Base-by-base conservation (phyloP, 2,329 filamentous ascomycete species). In the Sarocladium oryzae region DNA sequence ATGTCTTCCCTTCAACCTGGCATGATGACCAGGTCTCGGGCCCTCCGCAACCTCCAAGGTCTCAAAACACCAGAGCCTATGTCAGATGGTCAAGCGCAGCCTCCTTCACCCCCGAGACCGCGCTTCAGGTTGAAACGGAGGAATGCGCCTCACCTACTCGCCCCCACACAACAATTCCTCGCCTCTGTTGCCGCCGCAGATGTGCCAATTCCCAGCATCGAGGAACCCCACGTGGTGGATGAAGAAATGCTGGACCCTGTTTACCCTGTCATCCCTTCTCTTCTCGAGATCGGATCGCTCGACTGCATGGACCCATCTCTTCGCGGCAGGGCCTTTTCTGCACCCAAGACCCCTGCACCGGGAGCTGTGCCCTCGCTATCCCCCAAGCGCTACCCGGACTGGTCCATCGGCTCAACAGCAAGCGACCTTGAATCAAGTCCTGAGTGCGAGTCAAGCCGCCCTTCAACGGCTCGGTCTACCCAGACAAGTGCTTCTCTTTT, bases 111-210 rank as follows among this genome's bases (percentile, higher is more conserved):
- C 23, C 75, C 74, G 38, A 73, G 76, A 59, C 77, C 74, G 54
- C 76, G 76, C 50, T 69, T 82, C 57, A 74, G 71, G 56, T 64
- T 83, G 54, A 79, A 79, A 64, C 73, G 75, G 58, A 78, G 79
- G 58, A 72, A 75, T 59, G 71, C 72, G 33, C 74, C 77, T 38
- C 71, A 75, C 52, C 68, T 79, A 10, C 65, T 73, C 53, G 80
- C 80, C 33, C 80, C 82, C 2, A 85, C 82, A 1, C 73, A 82
- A 59, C 79, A 85, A 49, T 85, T 85, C 59, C 74, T 85, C n/a
- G 81, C 80, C 2, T 84, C 81, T 3, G 82, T 85, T 52, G 81
- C 79, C 40, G 80, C 81, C 16, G 82, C 80, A 54, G 82, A 85
- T 61, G 69, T 83, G 3, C 79, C 81, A 21, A 76, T 85, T 49